Conservation (phyloP, 345 rosid species). For the Corchorus capsularis region DNA sequence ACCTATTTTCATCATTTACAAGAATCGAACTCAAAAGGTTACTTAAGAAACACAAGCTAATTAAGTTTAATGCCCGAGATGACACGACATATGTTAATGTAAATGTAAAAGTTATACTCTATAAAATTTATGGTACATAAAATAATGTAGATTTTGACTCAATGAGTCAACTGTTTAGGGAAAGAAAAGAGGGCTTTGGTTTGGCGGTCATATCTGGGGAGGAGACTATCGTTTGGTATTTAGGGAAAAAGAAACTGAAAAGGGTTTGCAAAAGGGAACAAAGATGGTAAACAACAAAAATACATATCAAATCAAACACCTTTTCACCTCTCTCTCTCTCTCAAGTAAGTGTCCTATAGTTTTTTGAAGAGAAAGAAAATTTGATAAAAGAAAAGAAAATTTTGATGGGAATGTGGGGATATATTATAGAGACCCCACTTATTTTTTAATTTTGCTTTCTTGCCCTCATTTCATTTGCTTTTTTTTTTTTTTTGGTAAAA, state of each 20-base stretch:
- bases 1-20: too few species aligned
- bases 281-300: conserved; percentile 30
- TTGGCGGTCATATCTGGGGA: conserved; percentile 13
- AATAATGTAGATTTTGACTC: conserved; percentile 27
- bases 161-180: conserved; percentile 9
- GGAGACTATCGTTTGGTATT: conserved; percentile 22
- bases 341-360: neutral
- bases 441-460: neutral
- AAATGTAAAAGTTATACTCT: too few species aligned
- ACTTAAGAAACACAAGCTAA: too few species aligned
- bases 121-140: neutral
- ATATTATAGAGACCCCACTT: neutral
- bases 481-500: neutral
- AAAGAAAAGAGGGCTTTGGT: neutral
- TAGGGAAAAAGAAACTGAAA: conserved; percentile 31
- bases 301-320: conserved; percentile 42
- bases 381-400: neutral
- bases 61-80: too few species aligned
- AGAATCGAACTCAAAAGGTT: too few species aligned
- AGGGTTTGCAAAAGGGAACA: conserved; percentile 25
- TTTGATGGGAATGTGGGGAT: neutral
- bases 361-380: neutral
- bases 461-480: neutral
- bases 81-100: too few species aligned
- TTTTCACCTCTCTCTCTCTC: conserved; percentile 29